Evolutionary conservation across 2,329 filamentous ascomycete genomes (phyloP), one percentile per base, ranked within the genome.

Genomic region (Cercospora brassicicola): DNA sequence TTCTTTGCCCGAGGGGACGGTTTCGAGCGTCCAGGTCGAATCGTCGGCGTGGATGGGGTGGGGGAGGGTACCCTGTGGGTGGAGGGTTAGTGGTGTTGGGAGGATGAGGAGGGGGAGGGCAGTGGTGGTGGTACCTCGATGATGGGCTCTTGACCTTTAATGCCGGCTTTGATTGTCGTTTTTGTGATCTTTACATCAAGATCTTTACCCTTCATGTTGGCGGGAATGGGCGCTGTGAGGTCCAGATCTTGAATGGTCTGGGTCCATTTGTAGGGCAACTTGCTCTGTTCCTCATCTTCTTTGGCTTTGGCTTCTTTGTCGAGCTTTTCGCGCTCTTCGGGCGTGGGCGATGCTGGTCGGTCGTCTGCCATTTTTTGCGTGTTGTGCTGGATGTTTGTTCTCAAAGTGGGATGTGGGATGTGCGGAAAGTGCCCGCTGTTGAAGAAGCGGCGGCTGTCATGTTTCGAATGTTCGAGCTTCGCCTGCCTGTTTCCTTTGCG

Each of bases 181-280:
- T 92, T 94, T 80, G 91, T 91, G 79, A 99, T 86, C 66, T 91
- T 89, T 66, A 99, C 89, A 67, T 91, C 88, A 39, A 99, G 82
- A 78, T 99, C 95, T 74, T 87, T 88, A 45, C 89, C 92, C 82
- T 96, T 96, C 74, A 94, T 84, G 80, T 94, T 96, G 26, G 86
- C 90, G 0, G 94, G 91, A 0, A 99, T 88, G 30, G 87, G 84
- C 67, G 96, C 86, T 61, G 86, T 90, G 76, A 98, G 82, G 78
- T 97, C 92, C 69, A 97, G 83, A 78, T 98, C 95, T 74, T 86
- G 86, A 79, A 99, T 97, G 26, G 91, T 94, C 83, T 99, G 95
- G 10, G 87, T 91, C 95, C 95, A 99, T 83, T 96, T 95, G 89
- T 99, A 99, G 0, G 95, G 95, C 51, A 99, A 89, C 26, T 90